Conservation (phyloP, 75 land plant species). For the Pinus taeda region DNA sequence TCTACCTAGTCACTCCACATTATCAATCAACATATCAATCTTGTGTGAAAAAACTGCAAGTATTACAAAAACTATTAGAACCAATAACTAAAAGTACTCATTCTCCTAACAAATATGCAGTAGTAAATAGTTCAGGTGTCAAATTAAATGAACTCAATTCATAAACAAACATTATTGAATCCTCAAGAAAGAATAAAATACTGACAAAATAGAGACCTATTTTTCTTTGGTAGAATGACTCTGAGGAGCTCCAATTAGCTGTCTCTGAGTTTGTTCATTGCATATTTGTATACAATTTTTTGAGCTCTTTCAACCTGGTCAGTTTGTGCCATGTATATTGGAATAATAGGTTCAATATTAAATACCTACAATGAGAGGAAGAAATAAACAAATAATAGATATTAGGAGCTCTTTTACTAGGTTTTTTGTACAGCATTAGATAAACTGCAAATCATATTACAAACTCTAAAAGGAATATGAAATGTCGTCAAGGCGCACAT, state of each 20-base stretch:
- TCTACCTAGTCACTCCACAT: neutral
- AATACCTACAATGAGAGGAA: slow-evolving; percentile 24
- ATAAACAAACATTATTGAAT: neutral
- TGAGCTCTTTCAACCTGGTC: slow-evolving; percentile 76
- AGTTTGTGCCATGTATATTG: slow-evolving; percentile 36
- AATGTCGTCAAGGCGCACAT: neutral
- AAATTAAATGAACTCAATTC: neutral
- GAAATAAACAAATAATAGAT: neutral
- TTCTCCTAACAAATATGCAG: neutral
- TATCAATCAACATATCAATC: neutral
- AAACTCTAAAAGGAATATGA: neutral
- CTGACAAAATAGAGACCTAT: slow-evolving; percentile 86
- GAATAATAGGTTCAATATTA: slow-evolving; percentile 41
- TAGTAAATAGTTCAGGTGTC: neutral
- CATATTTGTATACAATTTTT: slow-evolving; percentile 47
- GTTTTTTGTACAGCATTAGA: neutral
- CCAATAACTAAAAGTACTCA: neutral
- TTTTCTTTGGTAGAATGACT: slow-evolving; percentile 90
- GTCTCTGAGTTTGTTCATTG: slow-evolving; percentile 40
- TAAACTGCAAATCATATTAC: neutral
- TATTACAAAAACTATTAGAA: neutral
- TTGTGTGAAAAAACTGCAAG: neutral
- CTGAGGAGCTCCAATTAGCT: slow-evolving; percentile 76
- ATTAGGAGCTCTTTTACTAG: neutral
- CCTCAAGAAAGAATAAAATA: slow-evolving; percentile 4